Evolutionary conservation across 2,329 filamentous ascomycete species (phyloP).

Genomic region (Cladophialophora yegresii): DNA sequence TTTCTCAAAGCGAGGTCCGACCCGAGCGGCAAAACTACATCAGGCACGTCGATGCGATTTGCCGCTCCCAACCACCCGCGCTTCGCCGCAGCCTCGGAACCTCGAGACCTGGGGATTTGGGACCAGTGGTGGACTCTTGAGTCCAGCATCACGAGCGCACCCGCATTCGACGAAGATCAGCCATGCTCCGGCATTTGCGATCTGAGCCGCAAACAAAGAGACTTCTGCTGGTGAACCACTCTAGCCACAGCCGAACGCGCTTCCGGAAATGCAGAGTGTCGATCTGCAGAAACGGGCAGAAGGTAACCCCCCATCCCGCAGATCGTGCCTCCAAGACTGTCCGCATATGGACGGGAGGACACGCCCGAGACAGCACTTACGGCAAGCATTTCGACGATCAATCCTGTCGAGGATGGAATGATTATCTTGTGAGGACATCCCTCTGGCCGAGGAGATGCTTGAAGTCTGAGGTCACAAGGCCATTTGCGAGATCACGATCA

Average conservation of each 20-base stretch:
- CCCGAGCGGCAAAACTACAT: slow-evolving; percentile 8
- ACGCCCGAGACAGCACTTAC: slow-evolving; percentile 6
- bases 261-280: neutral
- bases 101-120: neutral
- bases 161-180: slow-evolving; percentile 5
- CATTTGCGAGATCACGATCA: neutral
- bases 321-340: slow-evolving; percentile 2
- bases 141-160: slow-evolving; percentile 5
- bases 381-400: neutral
- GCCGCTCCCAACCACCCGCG: slow-evolving; percentile 1
- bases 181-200: slow-evolving; percentile 3
- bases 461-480: neutral
- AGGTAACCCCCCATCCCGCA: neutral
- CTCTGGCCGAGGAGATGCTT: neutral
- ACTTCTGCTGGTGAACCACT: neutral
- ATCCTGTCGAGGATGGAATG: neutral
- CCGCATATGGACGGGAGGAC: slow-evolving; percentile 4
- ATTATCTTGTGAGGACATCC: neutral
- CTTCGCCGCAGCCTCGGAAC: slow-evolving; percentile 1
- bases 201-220: neutral
- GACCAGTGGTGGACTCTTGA: neutral
- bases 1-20: slow-evolving; percentile 11
- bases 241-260: neutral
- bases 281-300: neutral
- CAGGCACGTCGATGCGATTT: neutral